Percentiles rank a stretch among this genome's conserved stretches.
These are phyloP conservation scores for Psilocybe cubensis DNA, from an alignment of 768 basidiomycete species.

Conservation along the genomic window DNA sequence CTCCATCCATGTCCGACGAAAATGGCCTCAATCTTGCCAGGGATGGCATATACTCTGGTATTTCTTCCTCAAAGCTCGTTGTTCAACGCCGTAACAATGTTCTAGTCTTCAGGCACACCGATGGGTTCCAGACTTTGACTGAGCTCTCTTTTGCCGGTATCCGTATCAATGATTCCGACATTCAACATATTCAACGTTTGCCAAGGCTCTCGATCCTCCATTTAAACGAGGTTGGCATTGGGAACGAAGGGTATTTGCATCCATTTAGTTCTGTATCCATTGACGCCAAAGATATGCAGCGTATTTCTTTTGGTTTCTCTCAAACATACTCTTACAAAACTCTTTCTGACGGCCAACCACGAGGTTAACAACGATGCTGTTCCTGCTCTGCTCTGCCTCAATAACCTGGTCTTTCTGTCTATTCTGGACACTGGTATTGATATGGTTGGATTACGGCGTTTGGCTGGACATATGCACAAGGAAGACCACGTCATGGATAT, in stretches of 20 bases:
- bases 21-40: constrained; percentile 54
- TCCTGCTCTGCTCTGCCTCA: constrained; percentile 54
- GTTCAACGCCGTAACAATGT: neutral
- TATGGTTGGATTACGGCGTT: constrained; percentile 60
- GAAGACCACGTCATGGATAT: constrained; percentile 49
- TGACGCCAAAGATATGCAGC: constrained; percentile 32
- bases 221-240: constrained; percentile 56
- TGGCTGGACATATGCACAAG: constrained; percentile 40
- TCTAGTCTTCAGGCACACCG: constrained; percentile 52
- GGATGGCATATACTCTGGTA: constrained; percentile 47
- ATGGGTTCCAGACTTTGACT: constrained; percentile 52
- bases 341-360: constrained; percentile 56
- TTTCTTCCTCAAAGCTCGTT: constrained; percentile 2
- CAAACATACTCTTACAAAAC: constrained; percentile 52
- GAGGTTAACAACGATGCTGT: constrained; percentile 59
- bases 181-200: constrained; percentile 56
- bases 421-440: constrained; percentile 56
- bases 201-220: constrained; percentile 49
- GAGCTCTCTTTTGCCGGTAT: constrained; percentile 55
- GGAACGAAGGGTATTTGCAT: constrained; percentile 60
- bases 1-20: constrained; percentile 47
- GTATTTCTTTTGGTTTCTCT: constrained; percentile 61
- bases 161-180: constrained; percentile 47
- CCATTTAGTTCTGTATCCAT: neutral
- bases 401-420: constrained; percentile 51